Percentiles rank a stretch among this genome's conserved stretches.
Conservation (phyloP, 768 basidiomycete genomes). For the Lactarius pseudohatsudake region DNA sequence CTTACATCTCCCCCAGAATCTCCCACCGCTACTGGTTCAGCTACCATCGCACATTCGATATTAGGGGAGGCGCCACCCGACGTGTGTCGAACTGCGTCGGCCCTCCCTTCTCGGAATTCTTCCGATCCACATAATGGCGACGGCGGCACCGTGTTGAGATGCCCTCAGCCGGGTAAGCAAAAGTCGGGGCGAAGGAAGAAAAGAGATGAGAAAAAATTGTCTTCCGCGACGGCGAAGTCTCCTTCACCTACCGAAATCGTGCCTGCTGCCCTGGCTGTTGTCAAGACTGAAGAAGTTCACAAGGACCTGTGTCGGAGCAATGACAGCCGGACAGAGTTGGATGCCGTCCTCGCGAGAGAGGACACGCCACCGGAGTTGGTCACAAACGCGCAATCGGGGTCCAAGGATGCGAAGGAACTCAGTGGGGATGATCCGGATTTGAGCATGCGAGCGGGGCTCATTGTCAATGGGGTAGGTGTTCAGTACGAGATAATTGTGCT, state of each 20-base stretch:
- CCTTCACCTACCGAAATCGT: background rate
- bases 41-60: background rate
- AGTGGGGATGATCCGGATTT: background rate
- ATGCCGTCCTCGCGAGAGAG: background rate
- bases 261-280: background rate
- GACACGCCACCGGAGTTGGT: background rate
- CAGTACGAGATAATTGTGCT: background rate
- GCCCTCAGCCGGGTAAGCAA: slow-evolving; percentile 1
- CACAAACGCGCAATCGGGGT: background rate
- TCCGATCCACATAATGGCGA: background rate
- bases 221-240: background rate
- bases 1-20: background rate
- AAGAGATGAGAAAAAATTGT: slow-evolving; percentile 7
- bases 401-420: background rate
- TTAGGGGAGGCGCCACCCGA: background rate
- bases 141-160: background rate
- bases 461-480: slow-evolving; percentile 18
- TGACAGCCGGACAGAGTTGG: background rate
- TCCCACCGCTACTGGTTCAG: background rate
- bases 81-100: background rate
- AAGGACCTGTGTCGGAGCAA: background rate
- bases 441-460: slow-evolving; percentile 21
- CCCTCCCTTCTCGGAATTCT: background rate
- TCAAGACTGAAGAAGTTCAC: background rate
- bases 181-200: slow-evolving; percentile 8